These are phyloP conservation scores for Ogataea wickerhamii DNA, from an alignment of 805 yeast genomes.

Conservation along the genomic window DNA sequence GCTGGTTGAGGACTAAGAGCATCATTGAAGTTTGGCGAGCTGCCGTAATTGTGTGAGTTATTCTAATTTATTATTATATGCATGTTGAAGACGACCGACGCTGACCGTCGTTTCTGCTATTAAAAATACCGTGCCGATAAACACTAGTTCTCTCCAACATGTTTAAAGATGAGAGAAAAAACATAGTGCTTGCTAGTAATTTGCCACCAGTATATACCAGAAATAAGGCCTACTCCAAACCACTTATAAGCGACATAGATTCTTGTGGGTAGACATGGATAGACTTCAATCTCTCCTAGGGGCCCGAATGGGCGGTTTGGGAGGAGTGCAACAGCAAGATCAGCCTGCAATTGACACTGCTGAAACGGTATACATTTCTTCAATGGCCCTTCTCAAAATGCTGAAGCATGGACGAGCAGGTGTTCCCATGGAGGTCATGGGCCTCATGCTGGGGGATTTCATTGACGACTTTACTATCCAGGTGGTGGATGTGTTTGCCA, in stretches of 20 bases:
- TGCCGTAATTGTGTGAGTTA: too few relatives aligned
- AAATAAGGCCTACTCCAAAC: too few relatives aligned
- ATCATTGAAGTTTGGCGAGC: too few relatives aligned
- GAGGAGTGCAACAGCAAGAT: slow-evolving; percentile 41
- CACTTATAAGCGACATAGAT: too few relatives aligned
- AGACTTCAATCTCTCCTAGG: slow-evolving; percentile 33
- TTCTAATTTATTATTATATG: neutral
- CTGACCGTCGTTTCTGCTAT: neutral
- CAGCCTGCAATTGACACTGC: slow-evolving; percentile 89
- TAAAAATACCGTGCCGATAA: neutral
- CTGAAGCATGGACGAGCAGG: slow-evolving; percentile 95
- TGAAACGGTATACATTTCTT: slow-evolving; percentile 94
- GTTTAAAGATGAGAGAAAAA: neutral
- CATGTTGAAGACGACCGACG: neutral
- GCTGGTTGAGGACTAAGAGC: too few relatives aligned
- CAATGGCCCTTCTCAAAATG: slow-evolving; percentile 93
- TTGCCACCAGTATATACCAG: neutral
- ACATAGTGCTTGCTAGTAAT: neutral
- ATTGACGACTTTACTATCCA: slow-evolving; percentile 96
- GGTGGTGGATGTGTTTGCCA: slow-evolving; percentile 97
- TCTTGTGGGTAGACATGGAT: too few relatives aligned
- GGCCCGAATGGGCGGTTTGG: slow-evolving; percentile 32
- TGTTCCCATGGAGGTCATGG: slow-evolving; percentile 84
- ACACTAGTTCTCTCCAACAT: too few relatives aligned
- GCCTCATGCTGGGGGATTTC: slow-evolving; percentile 96